Evolutionary conservation across 805 yeast species (phyloP), one percentile per base, ranked within the genome.

Genomic region (Teunomyces stri): DNA sequence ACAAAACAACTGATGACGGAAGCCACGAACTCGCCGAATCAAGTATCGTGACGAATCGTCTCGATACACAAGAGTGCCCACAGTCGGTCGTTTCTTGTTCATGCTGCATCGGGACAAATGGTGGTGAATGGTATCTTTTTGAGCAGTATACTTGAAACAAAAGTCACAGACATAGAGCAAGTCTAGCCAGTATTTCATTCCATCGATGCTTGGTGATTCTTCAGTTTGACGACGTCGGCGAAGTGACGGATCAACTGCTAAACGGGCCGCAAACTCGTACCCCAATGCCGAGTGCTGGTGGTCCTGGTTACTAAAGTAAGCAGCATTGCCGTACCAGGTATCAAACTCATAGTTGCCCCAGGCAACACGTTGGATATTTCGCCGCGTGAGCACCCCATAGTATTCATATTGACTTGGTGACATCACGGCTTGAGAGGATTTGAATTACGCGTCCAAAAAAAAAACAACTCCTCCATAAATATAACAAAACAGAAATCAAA

Each of bases 301-400:
- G 42, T 53, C 55, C 36, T 52, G 51, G 12, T 60, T 41, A 37
- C 51, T 51, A 52, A 90, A 88, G 61, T 89, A 85, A 0, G 89
- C 95, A 3, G 88, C 79, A 56, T 87, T 86, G 0, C 95, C 94
- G 61, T 86, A 90, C 97, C 97, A 89, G 2, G 97, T 85, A 46
- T 81, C 76, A 51, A 91, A 81, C 49, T 77, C 78, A 54, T 73
- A 76, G 16, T 76, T 73, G 0, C 97, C 97, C 51, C 88, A 79
- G 29, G 74, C 76, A 6, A 92, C 87, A 21, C 76, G 63, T 6
- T 62, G 65, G 37, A 91, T 82, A 69, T 91, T 91, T 11, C 87
- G 74, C 46, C 68, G 62, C 38, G 80, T 76, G 30, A 85, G 58
- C 1, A 82, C 75, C 10, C 92, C 95, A 57, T 87, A 87, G 38